These are phyloP conservation scores for Sporothrix brunneoviolacea DNA, from an alignment of 2,329 filamentous ascomycete genomes.

Conservation along the genomic window DNA sequence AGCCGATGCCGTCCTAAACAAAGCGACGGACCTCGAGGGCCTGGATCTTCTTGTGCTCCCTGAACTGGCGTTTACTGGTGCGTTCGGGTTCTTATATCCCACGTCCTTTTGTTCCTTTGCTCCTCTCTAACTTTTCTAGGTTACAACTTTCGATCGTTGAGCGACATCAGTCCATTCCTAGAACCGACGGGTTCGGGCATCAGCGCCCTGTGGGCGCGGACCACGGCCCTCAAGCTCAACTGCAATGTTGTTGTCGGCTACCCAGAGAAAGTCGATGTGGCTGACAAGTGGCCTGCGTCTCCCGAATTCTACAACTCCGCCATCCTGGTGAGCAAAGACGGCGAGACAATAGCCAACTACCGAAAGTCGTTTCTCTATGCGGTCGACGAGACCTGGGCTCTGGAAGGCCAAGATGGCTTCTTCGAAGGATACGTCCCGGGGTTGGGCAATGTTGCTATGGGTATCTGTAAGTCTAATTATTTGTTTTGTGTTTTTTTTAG, in stretches of 20 bases:
- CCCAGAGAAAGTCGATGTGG: slow-evolving; percentile 58
- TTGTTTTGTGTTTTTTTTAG: too few relatives aligned
- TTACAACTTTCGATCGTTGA: slow-evolving; percentile 69
- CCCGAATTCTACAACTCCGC: slow-evolving; percentile 51
- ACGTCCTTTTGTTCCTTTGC: neutral
- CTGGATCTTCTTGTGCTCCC: slow-evolving; percentile 68
- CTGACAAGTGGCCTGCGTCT: slow-evolving; percentile 40
- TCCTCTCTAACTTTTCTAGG: slow-evolving; percentile 35
- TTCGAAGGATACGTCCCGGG: slow-evolving; percentile 38
- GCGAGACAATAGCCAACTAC: slow-evolving; percentile 56
- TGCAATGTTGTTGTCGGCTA: slow-evolving; percentile 68
- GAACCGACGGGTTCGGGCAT: slow-evolving; percentile 61
- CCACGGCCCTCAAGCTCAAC: slow-evolving; percentile 56
- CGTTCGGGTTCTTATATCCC: too few relatives aligned
- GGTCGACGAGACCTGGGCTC: slow-evolving; percentile 56
- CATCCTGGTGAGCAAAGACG: slow-evolving; percentile 50
- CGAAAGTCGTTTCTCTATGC: slow-evolving; percentile 53
- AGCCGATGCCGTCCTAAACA: slow-evolving; percentile 57
- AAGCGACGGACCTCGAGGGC: slow-evolving; percentile 47
- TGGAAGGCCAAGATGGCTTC: slow-evolving; percentile 48
- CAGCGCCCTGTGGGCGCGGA: slow-evolving; percentile 64
- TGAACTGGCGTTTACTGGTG: slow-evolving; percentile 69
- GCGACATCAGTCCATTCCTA: slow-evolving; percentile 61
- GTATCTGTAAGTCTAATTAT: slow-evolving; percentile 53
- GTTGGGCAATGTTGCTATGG: slow-evolving; percentile 47